Evolutionary conservation across 129 eudicot species (phyloP).

Genomic region (Lactuca sativa): DNA sequence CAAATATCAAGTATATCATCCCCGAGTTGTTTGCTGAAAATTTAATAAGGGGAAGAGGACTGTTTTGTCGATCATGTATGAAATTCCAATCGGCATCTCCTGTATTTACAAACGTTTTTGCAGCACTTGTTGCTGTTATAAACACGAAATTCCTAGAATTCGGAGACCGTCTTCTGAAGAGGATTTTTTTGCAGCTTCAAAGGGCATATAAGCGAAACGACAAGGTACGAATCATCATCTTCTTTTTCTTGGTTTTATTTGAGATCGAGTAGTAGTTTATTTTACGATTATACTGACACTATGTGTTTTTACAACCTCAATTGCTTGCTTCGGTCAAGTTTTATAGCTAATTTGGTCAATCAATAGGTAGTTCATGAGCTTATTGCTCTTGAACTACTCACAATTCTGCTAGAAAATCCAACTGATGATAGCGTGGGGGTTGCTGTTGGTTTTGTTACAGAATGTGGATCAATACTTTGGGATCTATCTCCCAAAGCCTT

Average conservation of each 20-base stretch:
- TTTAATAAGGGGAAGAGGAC: conserved; percentile 80
- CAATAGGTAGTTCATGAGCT: conserved; percentile 93
- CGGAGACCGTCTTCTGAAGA: conserved; percentile 78
- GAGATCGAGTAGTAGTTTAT: too few species aligned
- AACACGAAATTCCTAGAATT: conserved; percentile 57
- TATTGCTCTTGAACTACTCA: conserved; percentile 88
- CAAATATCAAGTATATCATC: conserved; percentile 74
- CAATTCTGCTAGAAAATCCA: conserved; percentile 73
- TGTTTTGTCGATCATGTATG: conserved; percentile 92
- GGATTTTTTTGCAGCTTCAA: conserved; percentile 79
- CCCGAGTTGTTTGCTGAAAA: conserved; percentile 83
- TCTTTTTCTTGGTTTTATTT: background rate
- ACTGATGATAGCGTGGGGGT: conserved; percentile 98
- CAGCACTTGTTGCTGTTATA: conserved; percentile 88
- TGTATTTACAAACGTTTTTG: conserved; percentile 88
- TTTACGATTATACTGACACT: background rate
- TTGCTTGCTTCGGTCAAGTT: conserved; percentile 84
- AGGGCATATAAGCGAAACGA: conserved; percentile 90
- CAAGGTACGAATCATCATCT: conserved; percentile 48
- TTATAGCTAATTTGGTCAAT: conserved; percentile 90
- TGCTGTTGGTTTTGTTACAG: conserved; percentile 92
- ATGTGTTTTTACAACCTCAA: conserved; percentile 58
- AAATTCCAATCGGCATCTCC: conserved; percentile 98
- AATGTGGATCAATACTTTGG: conserved; percentile 90
- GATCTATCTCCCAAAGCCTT: conserved; percentile 81